phyloP scores from a whole-genome alignment of 1,284 basidiomycete genomes.

The Trichosporon coremiiforme region DNA sequence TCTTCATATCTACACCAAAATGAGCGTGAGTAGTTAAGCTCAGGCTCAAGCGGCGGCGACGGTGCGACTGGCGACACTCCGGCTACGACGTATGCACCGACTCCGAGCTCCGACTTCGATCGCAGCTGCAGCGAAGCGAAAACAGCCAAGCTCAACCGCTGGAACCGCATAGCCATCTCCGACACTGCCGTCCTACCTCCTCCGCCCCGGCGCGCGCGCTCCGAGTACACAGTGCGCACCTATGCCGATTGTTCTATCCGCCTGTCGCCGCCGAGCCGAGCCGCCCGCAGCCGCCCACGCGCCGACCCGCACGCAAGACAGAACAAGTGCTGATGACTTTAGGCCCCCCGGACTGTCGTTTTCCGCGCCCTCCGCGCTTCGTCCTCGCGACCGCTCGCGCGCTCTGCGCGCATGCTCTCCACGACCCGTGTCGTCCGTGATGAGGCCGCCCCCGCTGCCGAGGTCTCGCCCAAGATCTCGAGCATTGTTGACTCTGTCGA shows the following conservation, averaged over 20 bases:
- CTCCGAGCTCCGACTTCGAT: no score
- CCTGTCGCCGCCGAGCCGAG: no score
- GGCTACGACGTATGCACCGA: no score
- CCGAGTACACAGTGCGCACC: no score
- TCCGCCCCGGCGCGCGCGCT: no score
- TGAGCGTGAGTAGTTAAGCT: conserved; percentile 26
- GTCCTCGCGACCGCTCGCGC: conserved; percentile 30
- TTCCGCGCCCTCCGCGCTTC: conserved; percentile 37
- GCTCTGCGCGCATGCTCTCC: conserved; percentile 38
- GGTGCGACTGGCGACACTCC: not conserved
- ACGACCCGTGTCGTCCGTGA: conserved; percentile 35
- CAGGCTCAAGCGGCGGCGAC: conserved; percentile 19
- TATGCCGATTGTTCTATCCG: no score
- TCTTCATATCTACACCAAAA: not conserved
- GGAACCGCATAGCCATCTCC: no score
- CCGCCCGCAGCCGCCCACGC: no score
- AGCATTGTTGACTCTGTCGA: conserved; percentile 94
- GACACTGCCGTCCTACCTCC: no score
- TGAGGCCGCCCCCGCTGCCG: conserved; percentile 35
- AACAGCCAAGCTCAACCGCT: no score
- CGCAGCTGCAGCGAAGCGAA: no score
- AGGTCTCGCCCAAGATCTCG: conserved; percentile 64
- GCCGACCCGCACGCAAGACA: not conserved
- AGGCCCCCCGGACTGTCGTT: conserved; percentile 34
- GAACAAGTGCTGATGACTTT: conserved; percentile 18